Evolutionary conservation across 1,284 basidiomycete species (phyloP).

Genomic region (Coriolopsis trogii): DNA sequence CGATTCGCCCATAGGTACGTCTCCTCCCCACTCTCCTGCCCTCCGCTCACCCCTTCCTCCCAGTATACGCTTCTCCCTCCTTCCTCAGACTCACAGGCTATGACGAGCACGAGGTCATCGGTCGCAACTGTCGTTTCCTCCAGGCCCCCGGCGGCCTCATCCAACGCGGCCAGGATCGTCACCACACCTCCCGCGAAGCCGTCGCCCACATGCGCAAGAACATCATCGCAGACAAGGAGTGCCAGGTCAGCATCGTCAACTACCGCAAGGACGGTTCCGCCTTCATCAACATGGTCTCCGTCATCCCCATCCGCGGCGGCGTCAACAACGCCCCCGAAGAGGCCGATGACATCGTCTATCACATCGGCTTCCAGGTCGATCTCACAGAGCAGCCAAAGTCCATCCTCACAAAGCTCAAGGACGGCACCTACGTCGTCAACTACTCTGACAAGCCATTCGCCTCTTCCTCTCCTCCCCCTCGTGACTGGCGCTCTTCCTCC

Average conservation of each 20-base stretch:
- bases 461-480: constrained; percentile 22
- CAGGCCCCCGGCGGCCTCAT: constrained; percentile 77
- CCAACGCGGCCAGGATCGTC: constrained; percentile 64
- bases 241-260: constrained; percentile 87
- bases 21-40: neutral
- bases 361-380: constrained; percentile 94
- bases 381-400: constrained; percentile 85
- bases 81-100: constrained; percentile 89
- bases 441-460: constrained; percentile 36
- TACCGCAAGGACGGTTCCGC: constrained; percentile 85
- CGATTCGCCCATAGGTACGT: constrained; percentile 70
- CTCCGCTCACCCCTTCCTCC: neutral
- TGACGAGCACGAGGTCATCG: constrained; percentile 75
- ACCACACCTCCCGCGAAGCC: constrained; percentile 70
- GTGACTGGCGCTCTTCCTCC: constrained; percentile 40
- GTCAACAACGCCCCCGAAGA: constrained; percentile 50
- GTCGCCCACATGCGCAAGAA: constrained; percentile 71
- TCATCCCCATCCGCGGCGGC: constrained; percentile 80
- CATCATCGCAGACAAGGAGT: constrained; percentile 79
- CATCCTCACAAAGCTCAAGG: constrained; percentile 76
- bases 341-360: constrained; percentile 71
- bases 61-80: constrained; percentile 80
- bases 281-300: constrained; percentile 86
- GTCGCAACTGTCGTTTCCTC: constrained; percentile 88
- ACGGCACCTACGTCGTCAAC: constrained; percentile 74